Percentiles rank a stretch among this genome's conserved stretches.
These are phyloP conservation scores for Chenopodium berlandieri DNA, from an alignment of 148 eudicot genomes.

Conservation along the genomic window DNA sequence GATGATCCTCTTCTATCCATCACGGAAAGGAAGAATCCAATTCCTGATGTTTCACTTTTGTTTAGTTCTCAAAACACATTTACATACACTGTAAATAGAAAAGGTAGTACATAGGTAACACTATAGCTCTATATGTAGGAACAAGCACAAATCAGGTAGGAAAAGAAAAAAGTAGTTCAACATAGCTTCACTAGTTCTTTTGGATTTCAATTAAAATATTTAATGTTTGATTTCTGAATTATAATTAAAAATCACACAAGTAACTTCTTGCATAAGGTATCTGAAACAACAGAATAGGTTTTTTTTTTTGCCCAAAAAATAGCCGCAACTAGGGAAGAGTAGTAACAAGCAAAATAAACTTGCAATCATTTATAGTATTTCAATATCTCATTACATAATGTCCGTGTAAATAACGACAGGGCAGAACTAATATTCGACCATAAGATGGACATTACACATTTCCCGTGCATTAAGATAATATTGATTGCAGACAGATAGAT, in stretches of 20 bases:
- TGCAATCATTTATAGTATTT: background rate
- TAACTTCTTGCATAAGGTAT: background rate
- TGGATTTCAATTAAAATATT: background rate
- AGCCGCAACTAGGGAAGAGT: background rate
- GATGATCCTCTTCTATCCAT: conserved; percentile 42
- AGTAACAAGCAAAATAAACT: background rate
- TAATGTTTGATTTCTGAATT: background rate
- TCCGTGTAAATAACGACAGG: background rate
- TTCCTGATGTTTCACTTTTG: conserved; percentile 16
- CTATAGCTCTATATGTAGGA: background rate
- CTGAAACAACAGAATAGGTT: background rate
- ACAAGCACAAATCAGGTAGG: conserved; percentile 17
- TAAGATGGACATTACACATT: background rate
- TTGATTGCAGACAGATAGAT: background rate
- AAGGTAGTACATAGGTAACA: background rate
- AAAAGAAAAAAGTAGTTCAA: background rate
- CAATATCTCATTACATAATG: background rate
- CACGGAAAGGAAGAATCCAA: conserved; percentile 32
- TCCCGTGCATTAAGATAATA: background rate
- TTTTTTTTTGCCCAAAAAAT: too few relatives aligned
- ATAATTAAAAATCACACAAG: background rate
- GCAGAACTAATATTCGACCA: background rate
- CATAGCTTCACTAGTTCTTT: background rate
- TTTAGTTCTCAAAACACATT: background rate
- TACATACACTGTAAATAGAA: conserved; percentile 4